Evolutionary conservation across 2,329 filamentous ascomycete species (phyloP), one percentile per base, ranked within the genome.

Genomic region (Penicillium sp.): DNA sequence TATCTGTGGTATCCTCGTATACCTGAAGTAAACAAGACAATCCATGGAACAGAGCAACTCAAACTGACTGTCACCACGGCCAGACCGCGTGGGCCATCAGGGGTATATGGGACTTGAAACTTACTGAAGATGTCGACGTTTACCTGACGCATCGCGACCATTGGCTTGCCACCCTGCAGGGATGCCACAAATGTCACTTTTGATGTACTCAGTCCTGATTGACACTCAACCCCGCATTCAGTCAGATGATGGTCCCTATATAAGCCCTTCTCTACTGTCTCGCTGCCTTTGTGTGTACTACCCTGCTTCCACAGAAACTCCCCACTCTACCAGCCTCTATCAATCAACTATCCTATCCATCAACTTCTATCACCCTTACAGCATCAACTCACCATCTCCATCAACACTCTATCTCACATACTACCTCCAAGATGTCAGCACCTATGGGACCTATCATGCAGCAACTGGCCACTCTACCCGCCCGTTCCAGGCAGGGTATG

Each of bases 181-280:
- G 49, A 41, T 59, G 50, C 41, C 57, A 41, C 46, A 40, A 50
- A 58, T 57, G 58, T 59, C 50, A 57, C 55, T 34, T 37, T 41
- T 53, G 39, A 22, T n/a, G 19, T 22, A 36, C 47, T 35, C 37
- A 41, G 46, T 51, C 39, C 33, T 47, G 12, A 46, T 25, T 50
- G 36, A 46, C 47, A 35, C 41, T 22, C n/a, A 54, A 60, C 58
- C 58, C 58, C 58, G 58, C 58, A 58, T 55, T 49, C 18, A 33
- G 55, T 61, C 58, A 61, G 53, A 54, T 61, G 57, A 61, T 50
- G 12, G 19, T n/a, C n/a, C n/a, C n/a, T 58, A 58, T 60, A 60
- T 57, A 61, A 50, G 28, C 4, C 5, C 29, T 46, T 22, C n/a
- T 33, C 13, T 9, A 14, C 28, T 46, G 16, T 19, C 27, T 39